Conservation (phyloP, 805 yeast species). For the Ogataea neopini region DNA sequence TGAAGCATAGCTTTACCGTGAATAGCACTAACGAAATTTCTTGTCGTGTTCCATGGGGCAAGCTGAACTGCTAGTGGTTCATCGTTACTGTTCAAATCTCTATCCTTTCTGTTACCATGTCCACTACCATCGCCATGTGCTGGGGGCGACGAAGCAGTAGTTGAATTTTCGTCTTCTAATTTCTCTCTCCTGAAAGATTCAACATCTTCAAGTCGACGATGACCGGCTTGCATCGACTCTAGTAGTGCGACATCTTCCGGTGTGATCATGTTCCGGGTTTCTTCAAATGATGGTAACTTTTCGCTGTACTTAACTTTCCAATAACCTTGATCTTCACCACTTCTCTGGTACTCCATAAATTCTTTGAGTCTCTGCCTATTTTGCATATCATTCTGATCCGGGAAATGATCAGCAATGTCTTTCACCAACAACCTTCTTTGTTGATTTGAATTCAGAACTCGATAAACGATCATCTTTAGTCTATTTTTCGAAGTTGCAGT, state of each 20-base stretch:
- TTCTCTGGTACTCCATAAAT: constrained; percentile 95
- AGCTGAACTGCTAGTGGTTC: constrained; percentile 77
- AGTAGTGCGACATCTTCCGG: constrained; percentile 89
- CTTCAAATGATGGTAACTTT: constrained; percentile 71
- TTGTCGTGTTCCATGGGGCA: constrained; percentile 92
- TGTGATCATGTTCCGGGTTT: constrained; percentile 74
- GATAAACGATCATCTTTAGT: constrained; percentile 87
- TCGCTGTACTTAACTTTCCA: constrained; percentile 84
- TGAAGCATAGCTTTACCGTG: constrained; percentile 97
- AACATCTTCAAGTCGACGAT: constrained; percentile 80
- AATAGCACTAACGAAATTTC: constrained; percentile 88
- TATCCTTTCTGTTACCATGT: constrained; percentile 20
- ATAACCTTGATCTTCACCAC: constrained; percentile 90
- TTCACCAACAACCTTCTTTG: constrained; percentile 76
- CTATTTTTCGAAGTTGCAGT: constrained; percentile 91
- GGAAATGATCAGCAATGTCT: constrained; percentile 89
- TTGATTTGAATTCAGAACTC: constrained; percentile 77
- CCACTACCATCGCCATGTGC: background rate
- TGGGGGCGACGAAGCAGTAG: background rate
- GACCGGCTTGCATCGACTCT: constrained; percentile 94
- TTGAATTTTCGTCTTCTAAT: constrained; percentile 28
- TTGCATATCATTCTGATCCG: constrained; percentile 97
- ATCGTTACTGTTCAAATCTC: constrained; percentile 44
- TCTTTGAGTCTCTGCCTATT: constrained; percentile 93
- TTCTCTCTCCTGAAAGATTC: constrained; percentile 51